Conservation (phyloP, 345 rosid species). For the Lumnitzera littorea region DNA sequence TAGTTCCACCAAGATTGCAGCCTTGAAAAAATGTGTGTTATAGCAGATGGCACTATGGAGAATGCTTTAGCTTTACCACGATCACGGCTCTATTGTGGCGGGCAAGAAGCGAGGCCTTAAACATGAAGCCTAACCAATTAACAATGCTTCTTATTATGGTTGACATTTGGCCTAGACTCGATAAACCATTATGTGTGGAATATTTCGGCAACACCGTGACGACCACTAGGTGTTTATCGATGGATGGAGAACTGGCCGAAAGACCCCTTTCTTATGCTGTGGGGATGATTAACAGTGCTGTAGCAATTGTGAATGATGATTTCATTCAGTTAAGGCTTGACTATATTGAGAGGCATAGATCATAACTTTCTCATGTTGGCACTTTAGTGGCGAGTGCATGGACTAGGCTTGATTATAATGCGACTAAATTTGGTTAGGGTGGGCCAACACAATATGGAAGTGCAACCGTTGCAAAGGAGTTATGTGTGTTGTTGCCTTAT, state of each 20-base stretch:
- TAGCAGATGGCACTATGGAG: neutral
- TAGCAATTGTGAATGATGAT: conserved; percentile 8
- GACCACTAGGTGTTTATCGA: conserved; percentile 1
- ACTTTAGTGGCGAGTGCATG: conserved; percentile 19
- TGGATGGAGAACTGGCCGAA: conserved; percentile 9
- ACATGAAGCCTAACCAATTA: too few species aligned
- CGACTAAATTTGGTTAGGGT: conserved; percentile 19
- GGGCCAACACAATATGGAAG: conserved; percentile 17
- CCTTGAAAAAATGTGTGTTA: conserved; percentile 2
- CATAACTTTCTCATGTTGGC: conserved; percentile 8
- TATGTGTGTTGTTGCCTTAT: conserved; percentile 11
- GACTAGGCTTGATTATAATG: conserved; percentile 12
- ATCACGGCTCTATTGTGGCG: neutral
- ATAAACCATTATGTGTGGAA: neutral
- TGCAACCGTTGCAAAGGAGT: conserved; percentile 11
- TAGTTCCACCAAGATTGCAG: conserved; percentile 1
- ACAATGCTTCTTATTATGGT: conserved; percentile 4
- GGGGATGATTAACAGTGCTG: conserved; percentile 7
- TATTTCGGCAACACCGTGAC: conserved; percentile 12
- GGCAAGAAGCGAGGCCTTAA: too few species aligned
- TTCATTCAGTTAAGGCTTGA: conserved; percentile 12
- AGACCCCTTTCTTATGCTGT: conserved; percentile 8
- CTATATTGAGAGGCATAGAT: conserved; percentile 4
- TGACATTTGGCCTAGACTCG: conserved; percentile 6
- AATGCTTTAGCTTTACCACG: conserved; percentile 9